These are phyloP conservation scores for Loxodes magnus DNA, from an alignment of 73 alveolate genomes.

Conservation along the genomic window DNA sequence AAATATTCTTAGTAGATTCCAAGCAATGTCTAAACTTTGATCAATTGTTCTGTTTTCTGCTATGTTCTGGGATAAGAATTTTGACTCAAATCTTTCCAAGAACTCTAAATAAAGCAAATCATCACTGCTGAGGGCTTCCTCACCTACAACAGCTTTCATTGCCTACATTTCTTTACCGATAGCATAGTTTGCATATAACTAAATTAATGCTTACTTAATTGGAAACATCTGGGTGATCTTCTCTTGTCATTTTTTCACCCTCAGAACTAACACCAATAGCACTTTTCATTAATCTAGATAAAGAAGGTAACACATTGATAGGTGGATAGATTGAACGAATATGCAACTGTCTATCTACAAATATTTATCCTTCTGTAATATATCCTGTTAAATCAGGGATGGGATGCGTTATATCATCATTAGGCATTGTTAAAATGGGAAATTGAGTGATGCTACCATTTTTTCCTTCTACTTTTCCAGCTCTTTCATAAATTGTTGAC, in stretches of 20 bases:
- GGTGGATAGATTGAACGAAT: slow-evolving; percentile 99
- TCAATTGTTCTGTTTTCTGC: slow-evolving; percentile 84
- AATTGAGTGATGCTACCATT: slow-evolving; percentile 6
- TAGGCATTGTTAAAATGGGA: slow-evolving; percentile 99
- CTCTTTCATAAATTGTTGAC: slow-evolving; percentile 99
- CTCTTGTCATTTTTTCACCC: slow-evolving; percentile 98
- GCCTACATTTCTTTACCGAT: slow-evolving; percentile 99
- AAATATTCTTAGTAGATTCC: slow-evolving; percentile 94
- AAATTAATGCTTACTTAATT: too few relatives aligned
- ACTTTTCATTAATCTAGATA: slow-evolving; percentile 98
- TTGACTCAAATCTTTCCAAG: slow-evolving; percentile 89
- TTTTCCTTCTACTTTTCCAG: slow-evolving; percentile 98
- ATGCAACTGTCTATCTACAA: slow-evolving; percentile 96
- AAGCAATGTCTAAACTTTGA: slow-evolving; percentile 88
- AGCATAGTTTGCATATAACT: slow-evolving; percentile 99
- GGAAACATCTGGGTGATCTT: slow-evolving; percentile 99
- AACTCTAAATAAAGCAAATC: slow-evolving; percentile 85
- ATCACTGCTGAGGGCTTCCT: slow-evolving; percentile 94
- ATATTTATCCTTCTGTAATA: slow-evolving; percentile 97
- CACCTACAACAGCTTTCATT: slow-evolving; percentile 99
- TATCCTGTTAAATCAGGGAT: slow-evolving; percentile 99
- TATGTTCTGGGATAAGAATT: slow-evolving; percentile 66
- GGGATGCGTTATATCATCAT: slow-evolving; percentile 99
- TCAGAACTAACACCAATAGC: slow-evolving; percentile 99
- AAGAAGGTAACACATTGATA: slow-evolving; percentile 98